phyloP scores from a whole-genome alignment of 805 yeast genomes.

The Priceomyces medius region DNA sequence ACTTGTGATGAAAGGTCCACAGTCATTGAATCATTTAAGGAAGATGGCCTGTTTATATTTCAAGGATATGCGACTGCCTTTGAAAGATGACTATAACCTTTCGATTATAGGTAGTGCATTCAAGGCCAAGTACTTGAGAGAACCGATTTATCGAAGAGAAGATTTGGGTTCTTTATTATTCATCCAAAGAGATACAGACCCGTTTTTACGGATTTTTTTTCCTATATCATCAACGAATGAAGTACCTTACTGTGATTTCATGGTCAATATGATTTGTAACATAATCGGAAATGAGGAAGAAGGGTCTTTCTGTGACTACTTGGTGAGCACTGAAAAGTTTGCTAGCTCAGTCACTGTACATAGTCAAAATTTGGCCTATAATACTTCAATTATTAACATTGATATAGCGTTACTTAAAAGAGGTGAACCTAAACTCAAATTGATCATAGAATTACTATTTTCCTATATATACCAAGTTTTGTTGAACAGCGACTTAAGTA shows the following conservation, averaged over 20 bases:
- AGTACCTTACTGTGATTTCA: conserved; percentile 16
- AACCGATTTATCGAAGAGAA: background rate
- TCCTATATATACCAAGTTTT: conserved; percentile 20
- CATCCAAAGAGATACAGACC: conserved; percentile 34
- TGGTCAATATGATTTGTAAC: conserved; percentile 50
- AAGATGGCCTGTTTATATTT: conserved; percentile 50
- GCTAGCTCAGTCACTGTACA: conserved; percentile 43
- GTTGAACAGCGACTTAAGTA: conserved; percentile 10
- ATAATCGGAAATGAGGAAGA: conserved; percentile 62
- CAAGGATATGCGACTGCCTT: conserved; percentile 23
- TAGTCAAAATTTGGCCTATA: conserved; percentile 34
- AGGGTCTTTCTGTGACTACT: conserved; percentile 46
- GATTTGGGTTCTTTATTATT: conserved; percentile 25
- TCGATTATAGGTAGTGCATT: conserved; percentile 14
- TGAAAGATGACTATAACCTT: conserved; percentile 9
- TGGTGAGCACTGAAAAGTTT: conserved; percentile 30
- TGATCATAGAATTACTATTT: conserved; percentile 36
- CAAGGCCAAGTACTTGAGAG: conserved; percentile 7
- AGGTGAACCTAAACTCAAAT: conserved; percentile 41
- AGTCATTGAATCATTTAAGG: conserved; percentile 56
- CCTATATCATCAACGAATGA: conserved; percentile 27
- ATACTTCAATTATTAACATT: conserved; percentile 43
- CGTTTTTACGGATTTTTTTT: conserved; percentile 47
- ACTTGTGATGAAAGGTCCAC: conserved; percentile 64
- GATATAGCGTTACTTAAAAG: conserved; percentile 48